Evolutionary conservation across 1,139 yeast species (phyloP).

Genomic region (Yamadazyma pseudoaaseri): DNA sequence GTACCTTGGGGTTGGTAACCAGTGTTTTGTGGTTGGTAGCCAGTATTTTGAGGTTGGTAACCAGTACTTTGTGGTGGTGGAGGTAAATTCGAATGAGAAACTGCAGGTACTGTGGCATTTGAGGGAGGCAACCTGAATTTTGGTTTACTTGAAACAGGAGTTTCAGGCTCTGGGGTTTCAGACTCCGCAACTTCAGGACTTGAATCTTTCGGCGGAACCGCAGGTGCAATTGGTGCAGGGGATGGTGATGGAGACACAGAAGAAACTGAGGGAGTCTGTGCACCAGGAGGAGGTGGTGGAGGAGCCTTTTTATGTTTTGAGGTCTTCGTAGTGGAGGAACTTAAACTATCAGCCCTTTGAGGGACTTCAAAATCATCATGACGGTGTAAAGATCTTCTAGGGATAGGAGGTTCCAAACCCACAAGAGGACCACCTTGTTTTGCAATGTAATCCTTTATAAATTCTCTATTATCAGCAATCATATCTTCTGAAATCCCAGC

Average conservation of each 20-base stretch:
- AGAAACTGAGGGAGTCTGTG: background rate
- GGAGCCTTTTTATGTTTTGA: conserved; percentile 39
- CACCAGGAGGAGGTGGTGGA: conserved; percentile 45
- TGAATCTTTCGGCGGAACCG: conserved; percentile 12
- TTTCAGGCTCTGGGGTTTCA: conserved; percentile 6
- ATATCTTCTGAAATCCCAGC: conserved; percentile 86
- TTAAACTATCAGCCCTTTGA: background rate
- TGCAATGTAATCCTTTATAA: conserved; percentile 73
- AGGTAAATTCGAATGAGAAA: conserved; percentile 30
- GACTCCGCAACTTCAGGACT: conserved; percentile 6
- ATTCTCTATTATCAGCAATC: conserved; percentile 84
- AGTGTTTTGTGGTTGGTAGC: conserved; percentile 1
- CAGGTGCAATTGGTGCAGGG: conserved; percentile 13
- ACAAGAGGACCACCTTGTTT: conserved; percentile 83
- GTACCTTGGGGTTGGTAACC: conserved; percentile 9
- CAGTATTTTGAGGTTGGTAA: background rate
- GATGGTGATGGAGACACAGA: conserved; percentile 14
- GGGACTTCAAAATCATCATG: conserved; percentile 13
- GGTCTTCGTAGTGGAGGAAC: conserved; percentile 3
- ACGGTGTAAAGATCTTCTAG: conserved; percentile 50
- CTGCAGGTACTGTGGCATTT: conserved; percentile 26
- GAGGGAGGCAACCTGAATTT: conserved; percentile 29
- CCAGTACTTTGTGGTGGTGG: conserved; percentile 8
- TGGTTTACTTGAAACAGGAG: conserved; percentile 13
- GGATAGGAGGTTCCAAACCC: conserved; percentile 83